These are phyloP conservation scores for Allomyces macrogynus DNA, from an alignment of 192 early-diverging fungal genomes.

Conservation along the genomic window DNA sequence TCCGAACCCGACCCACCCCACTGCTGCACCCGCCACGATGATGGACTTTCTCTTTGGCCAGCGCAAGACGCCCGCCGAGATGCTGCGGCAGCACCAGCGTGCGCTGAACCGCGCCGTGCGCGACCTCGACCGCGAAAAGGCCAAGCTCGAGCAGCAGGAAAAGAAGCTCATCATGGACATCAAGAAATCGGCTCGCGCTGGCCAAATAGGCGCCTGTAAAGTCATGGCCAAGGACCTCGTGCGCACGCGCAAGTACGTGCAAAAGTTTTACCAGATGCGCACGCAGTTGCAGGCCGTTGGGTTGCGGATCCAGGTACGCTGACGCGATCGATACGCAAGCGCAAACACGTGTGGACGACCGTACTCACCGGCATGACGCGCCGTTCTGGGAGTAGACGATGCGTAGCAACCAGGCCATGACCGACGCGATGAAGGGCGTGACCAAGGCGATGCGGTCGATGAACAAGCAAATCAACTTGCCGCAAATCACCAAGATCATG, in stretches of 20 bases:
- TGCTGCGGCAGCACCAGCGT: constrained; percentile 79
- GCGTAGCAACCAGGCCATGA: constrained; percentile 87
- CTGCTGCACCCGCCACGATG: not conserved
- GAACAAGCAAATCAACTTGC: constrained; percentile 88
- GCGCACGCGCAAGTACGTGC: constrained; percentile 71
- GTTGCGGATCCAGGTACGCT: constrained; percentile 60
- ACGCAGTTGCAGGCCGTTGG: constrained; percentile 82
- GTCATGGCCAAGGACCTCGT: constrained; percentile 98
- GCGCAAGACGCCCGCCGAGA: constrained; percentile 68
- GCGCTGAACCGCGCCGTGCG: constrained; percentile 68
- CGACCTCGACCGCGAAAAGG: constrained; percentile 73
- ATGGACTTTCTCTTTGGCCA: constrained; percentile 51
- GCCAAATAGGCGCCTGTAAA: constrained; percentile 81
- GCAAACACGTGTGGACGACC: not conserved
- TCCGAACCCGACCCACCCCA: no score
- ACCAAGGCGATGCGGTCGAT: constrained; percentile 92
- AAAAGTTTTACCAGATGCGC: constrained; percentile 93
- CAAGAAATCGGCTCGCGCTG: constrained; percentile 72
- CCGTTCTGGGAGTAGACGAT: constrained; percentile 67
- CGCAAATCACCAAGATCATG: constrained; percentile 83
- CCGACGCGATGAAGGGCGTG: constrained; percentile 82
- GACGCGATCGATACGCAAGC: not conserved
- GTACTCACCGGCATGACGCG: not conserved
- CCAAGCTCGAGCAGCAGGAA: constrained; percentile 78
- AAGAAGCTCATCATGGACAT: constrained; percentile 90